These are phyloP conservation scores for Fraxinus ornus DNA, from an alignment of 305 asterid species.

Conservation along the genomic window DNA sequence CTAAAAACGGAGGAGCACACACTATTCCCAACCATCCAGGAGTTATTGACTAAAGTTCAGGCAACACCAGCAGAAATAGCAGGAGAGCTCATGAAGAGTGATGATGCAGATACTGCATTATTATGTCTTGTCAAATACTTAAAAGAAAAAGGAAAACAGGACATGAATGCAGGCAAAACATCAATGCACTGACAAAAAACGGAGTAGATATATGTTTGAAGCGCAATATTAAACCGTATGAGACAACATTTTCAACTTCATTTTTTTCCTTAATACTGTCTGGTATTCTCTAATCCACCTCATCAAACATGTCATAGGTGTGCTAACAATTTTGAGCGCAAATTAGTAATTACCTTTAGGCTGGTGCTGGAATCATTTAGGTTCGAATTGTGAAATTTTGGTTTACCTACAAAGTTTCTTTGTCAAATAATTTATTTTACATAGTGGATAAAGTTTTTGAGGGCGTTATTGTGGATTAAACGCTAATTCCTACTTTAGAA, in stretches of 20 bases:
- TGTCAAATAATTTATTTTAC: background rate
- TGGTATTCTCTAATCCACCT: background rate
- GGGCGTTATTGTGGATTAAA: background rate
- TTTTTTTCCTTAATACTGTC: background rate
- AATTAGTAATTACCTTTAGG: background rate
- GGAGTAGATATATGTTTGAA: background rate
- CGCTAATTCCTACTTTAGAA: background rate
- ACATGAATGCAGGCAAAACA: background rate
- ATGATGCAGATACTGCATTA: conserved; percentile 46
- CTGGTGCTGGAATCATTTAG: background rate
- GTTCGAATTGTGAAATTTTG: background rate
- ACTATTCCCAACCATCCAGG: conserved; percentile 35
- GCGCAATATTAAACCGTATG: background rate
- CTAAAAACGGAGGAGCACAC: conserved; percentile 47
- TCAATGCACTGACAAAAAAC: background rate
- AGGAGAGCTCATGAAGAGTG: conserved; percentile 77
- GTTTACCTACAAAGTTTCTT: background rate
- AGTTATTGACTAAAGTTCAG: conserved; percentile 41
- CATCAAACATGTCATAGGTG: background rate
- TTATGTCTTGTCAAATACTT: conserved; percentile 40
- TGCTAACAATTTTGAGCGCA: background rate
- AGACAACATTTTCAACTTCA: background rate
- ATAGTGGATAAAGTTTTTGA: background rate
- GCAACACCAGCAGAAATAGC: conserved; percentile 89
- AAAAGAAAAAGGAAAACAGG: conserved; percentile 28